Percentiles rank a stretch among this genome's conserved stretches.
phyloP scores from a whole-genome alignment of 1,139 yeast species.

The Geotrichum reessii region DNA sequence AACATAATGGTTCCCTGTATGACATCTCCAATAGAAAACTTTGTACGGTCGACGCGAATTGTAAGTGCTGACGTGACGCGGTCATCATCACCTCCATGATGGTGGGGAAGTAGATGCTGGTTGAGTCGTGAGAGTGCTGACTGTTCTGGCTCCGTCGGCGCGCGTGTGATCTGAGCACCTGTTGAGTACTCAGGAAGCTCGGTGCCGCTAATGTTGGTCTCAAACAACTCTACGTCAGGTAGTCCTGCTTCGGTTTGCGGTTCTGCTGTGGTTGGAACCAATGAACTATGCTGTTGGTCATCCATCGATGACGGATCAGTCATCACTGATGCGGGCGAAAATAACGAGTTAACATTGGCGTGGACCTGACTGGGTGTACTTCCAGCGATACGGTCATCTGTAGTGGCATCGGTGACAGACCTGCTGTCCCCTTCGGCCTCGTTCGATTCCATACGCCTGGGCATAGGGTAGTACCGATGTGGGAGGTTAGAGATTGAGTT shows the following conservation, averaged over 20 bases:
- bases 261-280: not conserved
- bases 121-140: not conserved
- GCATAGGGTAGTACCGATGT: conserved; percentile 14
- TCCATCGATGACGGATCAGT: conserved; percentile 2
- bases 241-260: not conserved
- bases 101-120: not conserved
- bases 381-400: not conserved
- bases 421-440: not conserved
- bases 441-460: conserved; percentile 6
- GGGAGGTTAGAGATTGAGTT: conserved; percentile 1
- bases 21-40: conserved; percentile 5
- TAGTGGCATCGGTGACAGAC: not conserved
- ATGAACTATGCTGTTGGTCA: not conserved
- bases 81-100: not conserved
- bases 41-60: not conserved
- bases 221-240: not conserved
- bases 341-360: not conserved
- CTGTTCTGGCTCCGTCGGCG: not conserved
- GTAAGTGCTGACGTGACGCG: conserved; percentile 11
- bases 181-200: conserved; percentile 12
- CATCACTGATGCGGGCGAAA: conserved; percentile 8
- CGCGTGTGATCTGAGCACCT: conserved; percentile 7
- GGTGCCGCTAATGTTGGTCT: not conserved
- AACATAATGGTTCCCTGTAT: conserved; percentile 14
- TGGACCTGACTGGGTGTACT: not conserved